Conservation (phyloP, 1,139 yeast genomes). For the Candida dubliniensis region DNA sequence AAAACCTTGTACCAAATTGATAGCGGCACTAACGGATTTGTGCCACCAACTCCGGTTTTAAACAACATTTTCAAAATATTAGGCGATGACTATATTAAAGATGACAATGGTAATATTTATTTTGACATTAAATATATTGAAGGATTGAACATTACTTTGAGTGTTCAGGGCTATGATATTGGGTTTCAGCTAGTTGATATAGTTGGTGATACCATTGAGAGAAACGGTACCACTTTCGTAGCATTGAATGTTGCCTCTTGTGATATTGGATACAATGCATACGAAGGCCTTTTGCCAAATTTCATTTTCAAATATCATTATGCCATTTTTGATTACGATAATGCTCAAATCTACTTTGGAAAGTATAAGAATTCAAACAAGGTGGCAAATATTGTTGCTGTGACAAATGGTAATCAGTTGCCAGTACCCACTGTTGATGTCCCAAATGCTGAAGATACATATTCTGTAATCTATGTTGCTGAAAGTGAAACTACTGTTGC, state of each 20-base stretch:
- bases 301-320: constrained; percentile 19
- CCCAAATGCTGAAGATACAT: constrained; percentile 16
- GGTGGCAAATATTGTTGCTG: constrained; percentile 5
- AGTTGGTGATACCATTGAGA: constrained; percentile 13
- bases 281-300: constrained; percentile 22
- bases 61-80: constrained; percentile 18
- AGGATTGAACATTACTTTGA: constrained; percentile 11
- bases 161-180: constrained; percentile 22
- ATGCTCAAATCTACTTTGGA: constrained; percentile 19
- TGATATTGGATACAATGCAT: constrained; percentile 18
- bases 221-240: constrained; percentile 17
- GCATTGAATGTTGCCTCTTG: constrained; percentile 15
- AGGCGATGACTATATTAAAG: constrained; percentile 10
- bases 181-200: constrained; percentile 20
- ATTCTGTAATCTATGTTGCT: constrained; percentile 17
- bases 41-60: constrained; percentile 20
- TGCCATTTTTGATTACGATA: constrained; percentile 22
- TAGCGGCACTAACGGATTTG: constrained; percentile 22
- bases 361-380: constrained; percentile 9
- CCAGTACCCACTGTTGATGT: constrained; percentile 20
- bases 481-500: constrained; percentile 15
- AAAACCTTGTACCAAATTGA: constrained; percentile 21
- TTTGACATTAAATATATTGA: constrained; percentile 11
- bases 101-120: constrained; percentile 13
- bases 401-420: constrained; percentile 8